Percentiles rank a stretch among this genome's conserved stretches.
phyloP scores from a whole-genome alignment of 2,329 filamentous ascomycete genomes.

The Daldinia eschscholtzii region DNA sequence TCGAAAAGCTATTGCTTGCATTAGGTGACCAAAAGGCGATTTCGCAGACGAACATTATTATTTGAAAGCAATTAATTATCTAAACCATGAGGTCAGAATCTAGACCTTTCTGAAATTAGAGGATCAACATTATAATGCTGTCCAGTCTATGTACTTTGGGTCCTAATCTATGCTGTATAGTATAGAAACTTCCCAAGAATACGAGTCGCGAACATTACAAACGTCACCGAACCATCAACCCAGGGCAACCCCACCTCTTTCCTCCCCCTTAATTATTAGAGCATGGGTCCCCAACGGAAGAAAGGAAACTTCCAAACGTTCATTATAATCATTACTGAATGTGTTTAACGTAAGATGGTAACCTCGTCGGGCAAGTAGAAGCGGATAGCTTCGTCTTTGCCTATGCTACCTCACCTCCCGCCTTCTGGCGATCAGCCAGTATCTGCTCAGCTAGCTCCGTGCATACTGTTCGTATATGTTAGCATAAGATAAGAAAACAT shows the following conservation, averaged over 20 bases:
- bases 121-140: neutral
- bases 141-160: neutral
- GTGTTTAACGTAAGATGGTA: neutral
- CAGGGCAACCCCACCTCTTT: neutral
- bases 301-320: neutral
- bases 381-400: neutral
- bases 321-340: neutral
- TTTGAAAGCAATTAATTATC: neutral
- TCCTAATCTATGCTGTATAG: neutral
- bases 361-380: neutral
- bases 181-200: too few relatives aligned
- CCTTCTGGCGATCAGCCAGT: slow-evolving; percentile 13
- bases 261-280: neutral
- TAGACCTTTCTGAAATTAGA: neutral
- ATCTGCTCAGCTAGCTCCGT: slow-evolving; percentile 32
- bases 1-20: neutral
- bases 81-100: neutral
- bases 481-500: slow-evolving; percentile 1
- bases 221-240: neutral
- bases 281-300: neutral
- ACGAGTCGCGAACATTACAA: too few relatives aligned
- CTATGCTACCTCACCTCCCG: neutral
- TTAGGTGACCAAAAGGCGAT: neutral
- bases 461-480: slow-evolving; percentile 27
- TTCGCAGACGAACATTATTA: neutral